These are phyloP conservation scores for Hirsutella minnesotensis DNA, from an alignment of 2,329 filamentous ascomycete species.

Conservation along the genomic window DNA sequence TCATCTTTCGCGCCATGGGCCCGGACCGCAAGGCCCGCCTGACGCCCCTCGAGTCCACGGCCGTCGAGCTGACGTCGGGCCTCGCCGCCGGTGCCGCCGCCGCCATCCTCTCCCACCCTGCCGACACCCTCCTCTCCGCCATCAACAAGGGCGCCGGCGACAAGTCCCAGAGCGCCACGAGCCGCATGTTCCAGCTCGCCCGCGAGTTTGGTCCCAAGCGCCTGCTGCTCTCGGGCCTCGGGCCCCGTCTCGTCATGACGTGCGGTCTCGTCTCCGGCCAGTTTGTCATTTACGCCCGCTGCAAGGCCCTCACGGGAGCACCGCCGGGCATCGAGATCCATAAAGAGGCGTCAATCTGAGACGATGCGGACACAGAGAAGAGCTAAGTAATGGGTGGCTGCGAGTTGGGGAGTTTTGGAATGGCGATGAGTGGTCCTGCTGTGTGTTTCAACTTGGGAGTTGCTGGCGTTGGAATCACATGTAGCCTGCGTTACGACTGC, in stretches of 20 bases:
- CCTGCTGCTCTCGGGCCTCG: constrained; percentile 33
- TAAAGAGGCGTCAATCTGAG: constrained; percentile 26
- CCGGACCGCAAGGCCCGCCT: constrained; percentile 52
- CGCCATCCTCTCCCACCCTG: constrained; percentile 79
- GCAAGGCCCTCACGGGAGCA: constrained; percentile 39
- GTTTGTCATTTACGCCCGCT: constrained; percentile 44
- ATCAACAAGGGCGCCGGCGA: constrained; percentile 44
- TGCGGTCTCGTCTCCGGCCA: constrained; percentile 39
- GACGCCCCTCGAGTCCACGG: constrained; percentile 61
- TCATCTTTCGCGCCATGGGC: constrained; percentile 59
- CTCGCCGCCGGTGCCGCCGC: constrained; percentile 81
- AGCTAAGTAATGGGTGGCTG: background rate
- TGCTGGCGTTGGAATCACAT: too few relatives aligned
- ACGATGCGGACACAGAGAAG: background rate
- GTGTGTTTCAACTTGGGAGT: too few relatives aligned
- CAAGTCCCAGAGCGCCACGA: constrained; percentile 32
- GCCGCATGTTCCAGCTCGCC: constrained; percentile 39
- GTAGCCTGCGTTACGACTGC: too few relatives aligned
- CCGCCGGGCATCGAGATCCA: constrained; percentile 41
- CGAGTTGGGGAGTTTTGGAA: too few relatives aligned
- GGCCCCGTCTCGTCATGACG: constrained; percentile 40
- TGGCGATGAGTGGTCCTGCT: too few relatives aligned
- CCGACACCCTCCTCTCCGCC: constrained; percentile 51
- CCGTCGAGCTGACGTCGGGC: constrained; percentile 76
- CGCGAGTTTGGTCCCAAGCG: constrained; percentile 37